phyloP scores from a whole-genome alignment of 257 asterid genomes.

The Euphrasia confusa region DNA sequence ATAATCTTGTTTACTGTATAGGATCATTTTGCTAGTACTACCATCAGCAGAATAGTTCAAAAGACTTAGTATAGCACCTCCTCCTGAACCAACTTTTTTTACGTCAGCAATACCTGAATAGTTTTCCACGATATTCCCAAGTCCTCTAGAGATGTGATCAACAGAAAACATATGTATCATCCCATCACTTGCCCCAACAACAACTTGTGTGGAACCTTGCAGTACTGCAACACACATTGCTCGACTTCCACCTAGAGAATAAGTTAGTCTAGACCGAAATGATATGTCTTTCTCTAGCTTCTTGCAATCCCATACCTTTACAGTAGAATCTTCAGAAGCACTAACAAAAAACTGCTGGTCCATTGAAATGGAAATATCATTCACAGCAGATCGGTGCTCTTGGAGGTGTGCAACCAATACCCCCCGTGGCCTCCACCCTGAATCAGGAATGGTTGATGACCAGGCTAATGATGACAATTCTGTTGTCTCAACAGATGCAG shows the following conservation, averaged over 20 bases:
- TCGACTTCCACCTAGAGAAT: constrained; percentile 81
- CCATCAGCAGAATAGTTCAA: constrained; percentile 80
- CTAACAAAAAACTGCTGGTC: constrained; percentile 96
- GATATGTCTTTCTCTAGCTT: constrained; percentile 98
- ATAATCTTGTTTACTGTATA: constrained; percentile 82
- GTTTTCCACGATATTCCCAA: constrained; percentile 87
- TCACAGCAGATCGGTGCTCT: constrained; percentile 93
- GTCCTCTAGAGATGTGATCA: constrained; percentile 89
- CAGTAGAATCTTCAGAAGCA: constrained; percentile 97
- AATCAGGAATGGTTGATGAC: constrained; percentile 82
- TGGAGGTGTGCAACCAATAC: constrained; percentile 98
- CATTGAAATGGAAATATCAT: constrained; percentile 81
- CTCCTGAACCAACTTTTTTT: constrained; percentile 56
- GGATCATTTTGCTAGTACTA: constrained; percentile 58
- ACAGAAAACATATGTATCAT: constrained; percentile 82
- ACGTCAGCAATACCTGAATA: constrained; percentile 90
- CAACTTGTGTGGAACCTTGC: constrained; percentile 81
- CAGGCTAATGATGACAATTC: constrained; percentile 58
- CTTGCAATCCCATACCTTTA: constrained; percentile 97
- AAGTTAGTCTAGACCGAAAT: constrained; percentile 88
- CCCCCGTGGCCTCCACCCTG: constrained; percentile 99
- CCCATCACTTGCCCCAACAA: constrained; percentile 93
- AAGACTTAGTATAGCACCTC: constrained; percentile 83
- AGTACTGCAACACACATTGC: constrained; percentile 81
- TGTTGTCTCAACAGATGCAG: constrained; percentile 49